Evolutionary conservation across 2,329 filamentous ascomycete species (phyloP).

Genomic region (Cladosporium velox): DNA sequence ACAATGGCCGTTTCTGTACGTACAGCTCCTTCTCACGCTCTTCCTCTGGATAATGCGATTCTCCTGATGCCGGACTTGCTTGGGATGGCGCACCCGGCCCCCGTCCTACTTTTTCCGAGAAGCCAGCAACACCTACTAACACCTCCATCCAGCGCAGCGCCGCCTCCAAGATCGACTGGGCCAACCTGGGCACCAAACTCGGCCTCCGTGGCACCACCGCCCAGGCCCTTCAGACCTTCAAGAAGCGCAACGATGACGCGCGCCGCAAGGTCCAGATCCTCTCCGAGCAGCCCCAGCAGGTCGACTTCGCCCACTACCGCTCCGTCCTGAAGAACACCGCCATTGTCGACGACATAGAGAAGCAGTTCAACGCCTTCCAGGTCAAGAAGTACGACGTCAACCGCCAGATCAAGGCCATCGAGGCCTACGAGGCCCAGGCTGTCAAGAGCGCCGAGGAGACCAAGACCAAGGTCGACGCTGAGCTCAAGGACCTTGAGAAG

Average conservation of each 20-base stretch:
- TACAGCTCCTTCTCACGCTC: slow-evolving; percentile 1
- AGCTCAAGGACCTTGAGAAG: slow-evolving; percentile 90
- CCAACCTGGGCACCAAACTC: slow-evolving; percentile 88
- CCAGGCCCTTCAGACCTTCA: slow-evolving; percentile 89
- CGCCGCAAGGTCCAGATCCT: slow-evolving; percentile 89
- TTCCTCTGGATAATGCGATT: slow-evolving; percentile 6
- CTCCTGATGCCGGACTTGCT: neutral
- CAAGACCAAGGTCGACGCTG: slow-evolving; percentile 92
- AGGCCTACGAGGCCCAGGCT: slow-evolving; percentile 95
- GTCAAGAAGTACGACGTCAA: slow-evolving; percentile 87
- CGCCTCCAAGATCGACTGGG: slow-evolving; percentile 99
- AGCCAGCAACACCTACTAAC: slow-evolving; percentile 16
- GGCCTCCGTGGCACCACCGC: slow-evolving; percentile 95
- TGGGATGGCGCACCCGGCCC: slow-evolving; percentile 3
- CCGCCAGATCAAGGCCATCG: slow-evolving; percentile 96
- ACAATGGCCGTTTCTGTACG: slow-evolving; percentile 21
- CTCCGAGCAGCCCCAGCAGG: slow-evolving; percentile 76
- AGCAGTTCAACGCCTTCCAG: slow-evolving; percentile 89
- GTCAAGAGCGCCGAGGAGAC: slow-evolving; percentile 96
- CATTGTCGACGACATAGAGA: slow-evolving; percentile 95
- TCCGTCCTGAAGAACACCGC: slow-evolving; percentile 91
- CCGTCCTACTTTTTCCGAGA: slow-evolving; percentile 19
- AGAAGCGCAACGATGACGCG: slow-evolving; percentile 99
- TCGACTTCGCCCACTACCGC: slow-evolving; percentile 96
- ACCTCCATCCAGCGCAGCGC: slow-evolving; percentile 74